A percentile compares a stretch with the other conserved stretches of the same genome.
Evolutionary conservation across 768 basidiomycete species (phyloP).

Genomic region (Suillus alpinus): DNA sequence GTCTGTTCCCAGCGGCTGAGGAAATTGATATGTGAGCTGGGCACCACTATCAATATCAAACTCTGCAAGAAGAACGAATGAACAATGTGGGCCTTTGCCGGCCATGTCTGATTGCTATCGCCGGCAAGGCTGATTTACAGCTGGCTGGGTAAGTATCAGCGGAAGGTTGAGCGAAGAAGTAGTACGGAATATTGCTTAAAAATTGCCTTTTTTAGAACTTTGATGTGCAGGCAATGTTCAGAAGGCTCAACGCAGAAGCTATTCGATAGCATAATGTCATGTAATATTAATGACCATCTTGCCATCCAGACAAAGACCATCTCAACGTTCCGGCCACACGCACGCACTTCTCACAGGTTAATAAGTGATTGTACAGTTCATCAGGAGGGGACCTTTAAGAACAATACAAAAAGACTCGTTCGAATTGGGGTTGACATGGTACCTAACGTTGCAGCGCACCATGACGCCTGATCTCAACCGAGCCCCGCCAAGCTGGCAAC

Average conservation of each 20-base stretch:
- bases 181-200: background rate
- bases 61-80: constrained; percentile 95
- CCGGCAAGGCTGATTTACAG: background rate
- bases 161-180: background rate
- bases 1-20: constrained; percentile 90
- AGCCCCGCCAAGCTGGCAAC: constrained; percentile 14
- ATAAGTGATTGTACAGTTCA: background rate
- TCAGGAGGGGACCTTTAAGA: background rate
- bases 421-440: background rate
- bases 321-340: no score
- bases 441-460: background rate
- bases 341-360: no score
- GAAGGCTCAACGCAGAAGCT: background rate
- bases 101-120: constrained; percentile 39
- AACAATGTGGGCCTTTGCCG: constrained; percentile 72
- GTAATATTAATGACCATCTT: no score
- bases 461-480: background rate
- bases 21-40: constrained; percentile 93
- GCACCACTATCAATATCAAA: constrained; percentile 97
- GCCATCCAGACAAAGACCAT: no score
- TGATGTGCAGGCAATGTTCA: background rate
- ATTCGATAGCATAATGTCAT: background rate
- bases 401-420: background rate
- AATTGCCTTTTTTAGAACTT: background rate
- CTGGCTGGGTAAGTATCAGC: background rate